Evolutionary conservation across 371 early-diverging fungal genomes (phyloP), one percentile per base, ranked within the genome.

Genomic region (Zychaea mexicana): DNA sequence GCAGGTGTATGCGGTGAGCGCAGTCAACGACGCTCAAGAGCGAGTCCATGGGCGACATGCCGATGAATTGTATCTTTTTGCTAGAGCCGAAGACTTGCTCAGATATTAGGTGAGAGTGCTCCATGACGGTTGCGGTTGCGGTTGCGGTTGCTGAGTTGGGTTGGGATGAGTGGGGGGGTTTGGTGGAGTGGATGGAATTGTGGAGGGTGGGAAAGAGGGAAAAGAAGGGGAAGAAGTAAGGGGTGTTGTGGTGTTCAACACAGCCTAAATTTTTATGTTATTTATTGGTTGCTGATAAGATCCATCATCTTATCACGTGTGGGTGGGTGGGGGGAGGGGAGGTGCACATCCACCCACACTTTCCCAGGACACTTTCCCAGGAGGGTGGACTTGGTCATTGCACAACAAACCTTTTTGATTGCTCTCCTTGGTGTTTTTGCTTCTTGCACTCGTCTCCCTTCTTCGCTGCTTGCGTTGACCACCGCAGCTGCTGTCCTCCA

Each of bases 271-370:
- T 58, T 58, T 36, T 42, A 28, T 54, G 32, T 36, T 52, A 54
- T 32, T 52, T 52, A 57, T 47, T 46, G 61, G 64, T 62, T 62
- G 67, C 57, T 65, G 79, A 76, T 75, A 78, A 78, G 74, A 78
- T 78, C 68, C 38, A 28, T 60, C 68, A 73, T 75, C 76, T 75
- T 78, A 73, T 78, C 79, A 78, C 76, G 72, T 76, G 76, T 49
- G 24, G n/a, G n/a, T n/a, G n/a, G n/a, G n/a, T n/a, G n/a, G n/a
- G n/a, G n/a, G n/a, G n/a, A n/a, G n/a, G n/a, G n/a, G n/a, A n/a
- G n/a, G 49, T 49, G 49, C 49, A 49, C n/a, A 46, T 46, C 68
- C 68, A 42, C 60, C 68, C 68, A 33, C 57, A 17, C 46, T 67
- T 67, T 67, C 64, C 45, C 49, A 52, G 61, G 38, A 8, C 28